These are phyloP conservation scores for Vicia faba DNA, from an alignment of 306 rosid species.

Conservation along the genomic window DNA sequence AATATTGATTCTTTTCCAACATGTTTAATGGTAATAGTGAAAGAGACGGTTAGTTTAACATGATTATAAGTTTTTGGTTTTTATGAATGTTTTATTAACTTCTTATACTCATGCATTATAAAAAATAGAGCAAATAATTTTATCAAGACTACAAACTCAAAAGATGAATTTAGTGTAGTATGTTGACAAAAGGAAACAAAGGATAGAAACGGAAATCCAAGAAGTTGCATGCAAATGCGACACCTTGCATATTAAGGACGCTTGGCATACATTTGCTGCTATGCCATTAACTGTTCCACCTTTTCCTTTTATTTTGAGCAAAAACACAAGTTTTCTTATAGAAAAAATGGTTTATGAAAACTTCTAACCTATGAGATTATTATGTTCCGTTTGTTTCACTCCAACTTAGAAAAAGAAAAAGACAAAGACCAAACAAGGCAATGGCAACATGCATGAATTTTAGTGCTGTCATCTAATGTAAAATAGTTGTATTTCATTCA, in stretches of 20 bases:
- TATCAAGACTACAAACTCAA: no score
- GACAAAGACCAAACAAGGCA: not conserved
- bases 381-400: not conserved
- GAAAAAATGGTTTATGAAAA: no score
- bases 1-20: no score
- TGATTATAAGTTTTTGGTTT: no score
- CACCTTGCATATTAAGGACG: constrained; percentile 51
- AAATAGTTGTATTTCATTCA: not conserved
- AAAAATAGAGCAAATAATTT: no score
- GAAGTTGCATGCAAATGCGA: constrained; percentile 60
- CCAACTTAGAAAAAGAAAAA: not conserved
- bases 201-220: constrained; percentile 51
- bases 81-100: no score
- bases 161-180: no score
- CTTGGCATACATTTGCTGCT: constrained; percentile 32
- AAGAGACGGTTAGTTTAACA: no score
- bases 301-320: not conserved
- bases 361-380: no score
- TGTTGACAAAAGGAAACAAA: not conserved
- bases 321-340: no score
- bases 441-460: constrained; percentile 25
- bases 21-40: no score
- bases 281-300: not conserved
- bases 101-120: no score
- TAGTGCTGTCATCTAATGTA: not conserved